Evolutionary conservation across 73 alveolate species (phyloP).

Genomic region (Breviolum minutum): DNA sequence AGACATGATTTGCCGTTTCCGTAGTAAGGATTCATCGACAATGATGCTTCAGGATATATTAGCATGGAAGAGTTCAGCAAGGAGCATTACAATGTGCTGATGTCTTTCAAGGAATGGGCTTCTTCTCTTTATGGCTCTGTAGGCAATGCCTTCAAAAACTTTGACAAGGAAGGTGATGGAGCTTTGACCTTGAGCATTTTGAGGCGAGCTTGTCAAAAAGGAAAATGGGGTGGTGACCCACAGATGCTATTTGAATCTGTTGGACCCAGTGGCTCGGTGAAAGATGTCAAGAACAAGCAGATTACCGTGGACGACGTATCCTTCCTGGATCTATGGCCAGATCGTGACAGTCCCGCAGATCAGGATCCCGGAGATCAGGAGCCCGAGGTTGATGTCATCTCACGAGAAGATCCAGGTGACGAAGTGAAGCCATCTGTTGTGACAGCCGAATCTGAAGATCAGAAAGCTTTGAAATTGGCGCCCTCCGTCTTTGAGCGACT

Average conservation of each 20-base stretch:
- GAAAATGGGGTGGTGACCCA: constrained; percentile 78
- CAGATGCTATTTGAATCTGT: constrained; percentile 48
- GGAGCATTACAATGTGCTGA: constrained; percentile 61
- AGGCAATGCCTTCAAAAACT: constrained; percentile 82
- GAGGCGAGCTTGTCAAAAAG: constrained; percentile 76
- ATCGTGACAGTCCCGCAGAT: constrained; percentile 26
- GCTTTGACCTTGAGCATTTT: constrained; percentile 42
- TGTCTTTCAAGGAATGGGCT: constrained; percentile 89
- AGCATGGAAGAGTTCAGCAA: constrained; percentile 92
- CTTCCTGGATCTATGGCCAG: constrained; percentile 80
- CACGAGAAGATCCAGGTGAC: background rate
- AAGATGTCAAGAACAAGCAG: constrained; percentile 15
- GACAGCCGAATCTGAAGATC: background rate
- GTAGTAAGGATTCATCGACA: constrained; percentile 55
- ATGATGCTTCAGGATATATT: constrained; percentile 81
- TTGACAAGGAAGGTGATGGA: constrained; percentile 85
- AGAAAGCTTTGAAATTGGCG: background rate
- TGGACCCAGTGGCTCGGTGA: background rate
- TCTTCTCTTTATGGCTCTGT: constrained; percentile 71
- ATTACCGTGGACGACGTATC: constrained; percentile 67
- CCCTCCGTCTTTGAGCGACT: constrained; percentile 56
- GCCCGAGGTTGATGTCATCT: background rate
- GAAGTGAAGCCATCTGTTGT: background rate
- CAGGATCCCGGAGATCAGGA: background rate
- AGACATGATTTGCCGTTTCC: no score